Evolutionary conservation across 352 stramenopile genomes (phyloP), one percentile per base, ranked within the genome.

Genomic region (Phytophthora pseudosyringae): DNA sequence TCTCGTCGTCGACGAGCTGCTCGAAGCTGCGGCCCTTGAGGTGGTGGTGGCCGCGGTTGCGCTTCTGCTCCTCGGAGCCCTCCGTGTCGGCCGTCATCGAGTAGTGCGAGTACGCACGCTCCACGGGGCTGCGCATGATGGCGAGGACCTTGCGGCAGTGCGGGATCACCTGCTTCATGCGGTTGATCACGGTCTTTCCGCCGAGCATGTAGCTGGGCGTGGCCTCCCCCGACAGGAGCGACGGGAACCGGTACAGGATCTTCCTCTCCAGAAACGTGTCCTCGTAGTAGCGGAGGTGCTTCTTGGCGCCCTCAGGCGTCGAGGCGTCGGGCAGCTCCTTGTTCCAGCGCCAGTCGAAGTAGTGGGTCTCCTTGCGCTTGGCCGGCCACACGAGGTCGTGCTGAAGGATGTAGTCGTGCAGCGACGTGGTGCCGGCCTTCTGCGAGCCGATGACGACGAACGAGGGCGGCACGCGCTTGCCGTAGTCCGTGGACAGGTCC

Each of bases 311-410:
- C 25, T 94, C 81, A 4, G 73, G 66, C 12, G 83, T 85, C 5
- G 78, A 76, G 35, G 78, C 69, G 28, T 73, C 65, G 1, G 81
- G 70, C 8, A 96, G 73, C 56, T 81, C 75, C 25, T 76, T 73
- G 67, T 98, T 94, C 95, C 97, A 99, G 38, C 97, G 85, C 97
- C 97, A 99, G 76, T 99, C 97, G 25, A 99, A 97, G 70, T 98
- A 99, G 77, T 99, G 97, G 12, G 97, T 99, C 84, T 99, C 97
- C 58, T 94, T 94, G 44, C 96, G 80, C 75, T 93, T 93, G 4
- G 94, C 90, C 28, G 86, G 72, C 43, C 97, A 78, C 15, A 98
- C 89, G 44, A 98, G 89, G 31, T 98, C 95, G 73, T 99, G 97
- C 74, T 99, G 93, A 45, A 85, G 94, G 31, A 99, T 93, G 79